phyloP scores from a whole-genome alignment of 306 rosid species.

The Malus sylvestris region DNA sequence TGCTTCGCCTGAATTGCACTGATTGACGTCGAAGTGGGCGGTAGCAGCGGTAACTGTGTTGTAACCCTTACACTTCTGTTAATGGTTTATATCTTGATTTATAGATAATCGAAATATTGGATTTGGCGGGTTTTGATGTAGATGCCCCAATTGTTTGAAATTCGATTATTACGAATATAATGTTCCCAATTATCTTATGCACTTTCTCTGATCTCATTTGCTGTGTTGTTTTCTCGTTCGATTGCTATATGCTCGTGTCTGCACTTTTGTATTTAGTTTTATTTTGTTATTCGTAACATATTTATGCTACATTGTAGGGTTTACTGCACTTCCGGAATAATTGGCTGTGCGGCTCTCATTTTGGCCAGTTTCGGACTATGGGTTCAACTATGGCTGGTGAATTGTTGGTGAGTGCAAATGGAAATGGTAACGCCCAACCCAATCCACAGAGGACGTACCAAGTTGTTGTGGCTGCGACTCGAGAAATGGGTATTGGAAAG shows the following conservation, averaged over 20 bases:
- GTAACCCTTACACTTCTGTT: neutral
- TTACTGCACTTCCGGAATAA: conserved; percentile 26
- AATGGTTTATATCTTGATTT: neutral
- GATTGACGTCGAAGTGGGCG: neutral
- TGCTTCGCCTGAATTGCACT: neutral
- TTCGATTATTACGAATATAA: neutral
- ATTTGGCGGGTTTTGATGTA: neutral
- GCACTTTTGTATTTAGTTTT: neutral
- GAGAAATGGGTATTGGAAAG: conserved; percentile 79
- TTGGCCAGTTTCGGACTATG: conserved; percentile 16
- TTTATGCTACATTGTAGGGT: conserved; percentile 18
- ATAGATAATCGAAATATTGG: neutral
- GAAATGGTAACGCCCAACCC: conserved; percentile 39
- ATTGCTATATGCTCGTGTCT: neutral
- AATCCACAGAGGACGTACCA: conserved; percentile 77
- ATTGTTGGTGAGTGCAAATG: conserved; percentile 37
- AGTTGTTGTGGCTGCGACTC: conserved; percentile 83
- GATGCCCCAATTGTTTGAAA: neutral
- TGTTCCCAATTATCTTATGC: neutral
- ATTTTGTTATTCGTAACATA: neutral
- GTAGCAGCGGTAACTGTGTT: neutral
- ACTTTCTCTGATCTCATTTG: neutral
- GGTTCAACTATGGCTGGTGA: conserved; percentile 61
- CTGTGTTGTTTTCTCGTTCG: neutral
- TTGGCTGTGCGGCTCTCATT: conserved; percentile 29